These are phyloP conservation scores for Fistulifera solaris DNA, from an alignment of 108 stramenopile species.

Conservation along the genomic window DNA sequence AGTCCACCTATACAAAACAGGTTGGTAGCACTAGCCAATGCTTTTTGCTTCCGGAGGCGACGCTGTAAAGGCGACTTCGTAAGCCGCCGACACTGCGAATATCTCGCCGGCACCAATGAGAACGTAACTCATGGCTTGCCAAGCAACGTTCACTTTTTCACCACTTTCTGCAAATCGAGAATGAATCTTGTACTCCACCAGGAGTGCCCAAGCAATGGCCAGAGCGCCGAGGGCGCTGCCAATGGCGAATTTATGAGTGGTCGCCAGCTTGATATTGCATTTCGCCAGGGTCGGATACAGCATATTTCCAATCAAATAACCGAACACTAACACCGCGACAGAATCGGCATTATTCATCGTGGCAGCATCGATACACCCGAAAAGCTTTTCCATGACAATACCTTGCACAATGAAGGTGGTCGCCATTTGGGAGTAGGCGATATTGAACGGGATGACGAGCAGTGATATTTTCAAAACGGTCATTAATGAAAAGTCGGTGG, in stretches of 20 bases:
- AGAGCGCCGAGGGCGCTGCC: slow-evolving; percentile 56
- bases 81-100: slow-evolving; percentile 76
- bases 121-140: slow-evolving; percentile 71
- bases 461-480: slow-evolving; percentile 40
- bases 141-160: slow-evolving; percentile 52
- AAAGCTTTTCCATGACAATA: slow-evolving; percentile 61
- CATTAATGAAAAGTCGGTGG: neutral
- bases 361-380: slow-evolving; percentile 67
- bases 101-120: slow-evolving; percentile 82
- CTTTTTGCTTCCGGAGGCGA: slow-evolving; percentile 64
- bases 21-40: slow-evolving; percentile 67
- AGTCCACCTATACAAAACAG: slow-evolving; percentile 74
- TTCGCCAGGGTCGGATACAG: slow-evolving; percentile 57
- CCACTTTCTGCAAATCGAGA: slow-evolving; percentile 35
- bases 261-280: slow-evolving; percentile 61
- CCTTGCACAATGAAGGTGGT: slow-evolving; percentile 81
- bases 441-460: slow-evolving; percentile 73
- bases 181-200: slow-evolving; percentile 67
- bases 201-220: slow-evolving; percentile 58
- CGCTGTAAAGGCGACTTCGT: slow-evolving; percentile 78
- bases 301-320: slow-evolving; percentile 46
- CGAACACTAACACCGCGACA: slow-evolving; percentile 59
- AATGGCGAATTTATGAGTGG: slow-evolving; percentile 78
- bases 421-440: slow-evolving; percentile 83
- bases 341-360: slow-evolving; percentile 75